A percentile compares a stretch with the other conserved stretches of the same genome.
Conservation (phyloP, 2,329 filamentous ascomycete species). For the Aspergillus chevalieri region DNA sequence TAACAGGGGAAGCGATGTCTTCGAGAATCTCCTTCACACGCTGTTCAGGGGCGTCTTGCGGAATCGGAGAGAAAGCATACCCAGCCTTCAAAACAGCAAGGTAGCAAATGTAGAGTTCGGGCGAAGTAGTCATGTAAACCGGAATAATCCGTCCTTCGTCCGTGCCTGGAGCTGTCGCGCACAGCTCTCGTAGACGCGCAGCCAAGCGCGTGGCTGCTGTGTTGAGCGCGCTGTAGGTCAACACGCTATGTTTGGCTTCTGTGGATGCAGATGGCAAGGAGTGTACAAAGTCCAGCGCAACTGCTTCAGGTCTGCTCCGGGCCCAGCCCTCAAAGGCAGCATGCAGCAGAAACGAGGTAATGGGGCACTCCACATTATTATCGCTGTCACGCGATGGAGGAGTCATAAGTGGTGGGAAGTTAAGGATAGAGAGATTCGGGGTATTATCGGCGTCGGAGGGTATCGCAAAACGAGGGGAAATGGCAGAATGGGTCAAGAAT, state of each 20-base stretch:
- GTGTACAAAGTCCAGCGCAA: constrained; percentile 24
- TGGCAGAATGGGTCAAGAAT: constrained; percentile 3
- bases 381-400: constrained; percentile 11
- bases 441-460: not conserved
- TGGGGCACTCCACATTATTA: not conserved
- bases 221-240: constrained; percentile 21
- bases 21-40: constrained; percentile 22
- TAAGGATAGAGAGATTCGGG: constrained; percentile 18
- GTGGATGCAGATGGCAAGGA: constrained; percentile 13
- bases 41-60: constrained; percentile 28
- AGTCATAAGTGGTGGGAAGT: constrained; percentile 20
- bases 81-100: constrained; percentile 33
- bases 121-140: constrained; percentile 26
- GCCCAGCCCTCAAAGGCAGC: constrained; percentile 22
- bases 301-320: constrained; percentile 13
- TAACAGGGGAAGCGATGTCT: constrained; percentile 20
- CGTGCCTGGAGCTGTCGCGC: constrained; percentile 1
- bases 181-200: constrained; percentile 9
- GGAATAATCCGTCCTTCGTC: constrained; percentile 18
- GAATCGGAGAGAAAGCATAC: constrained; percentile 33
- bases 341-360: constrained; percentile 16
- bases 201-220: constrained; percentile 18
- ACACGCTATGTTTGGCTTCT: constrained; percentile 16
- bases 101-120: constrained; percentile 35
- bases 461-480: constrained; percentile 9